A percentile compares a stretch with the other conserved stretches of the same genome.
phyloP scores from a whole-genome alignment of 2,329 filamentous ascomycete species.

The Penicillium oxalicum region DNA sequence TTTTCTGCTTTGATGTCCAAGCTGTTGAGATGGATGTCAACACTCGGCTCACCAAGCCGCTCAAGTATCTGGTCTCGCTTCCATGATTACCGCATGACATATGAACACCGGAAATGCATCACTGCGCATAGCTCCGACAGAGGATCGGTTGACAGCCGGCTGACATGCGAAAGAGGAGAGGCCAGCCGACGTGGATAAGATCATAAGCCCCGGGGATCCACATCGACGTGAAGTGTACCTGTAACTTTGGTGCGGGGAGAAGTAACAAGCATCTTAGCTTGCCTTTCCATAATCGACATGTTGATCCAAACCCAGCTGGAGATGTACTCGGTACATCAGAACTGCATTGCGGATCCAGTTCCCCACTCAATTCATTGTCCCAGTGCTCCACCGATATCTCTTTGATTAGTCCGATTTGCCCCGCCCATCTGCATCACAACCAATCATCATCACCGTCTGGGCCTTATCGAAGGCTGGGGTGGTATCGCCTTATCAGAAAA shows the following conservation, averaged over 20 bases:
- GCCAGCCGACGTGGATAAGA: not conserved
- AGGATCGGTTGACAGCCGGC: constrained; percentile 4
- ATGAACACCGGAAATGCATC: not conserved
- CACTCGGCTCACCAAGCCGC: no score
- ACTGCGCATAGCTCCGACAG: constrained; percentile 11
- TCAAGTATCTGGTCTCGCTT: not conserved
- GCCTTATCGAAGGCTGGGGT: not conserved
- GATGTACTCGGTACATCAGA: no score
- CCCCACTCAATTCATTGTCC: not conserved
- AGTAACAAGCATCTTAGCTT: no score
- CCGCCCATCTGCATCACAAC: not conserved
- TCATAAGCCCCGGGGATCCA: no score
- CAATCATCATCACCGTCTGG: not conserved
- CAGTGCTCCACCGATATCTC: no score
- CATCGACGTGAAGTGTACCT: no score
- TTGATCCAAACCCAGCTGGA: no score
- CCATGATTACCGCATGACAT: not conserved
- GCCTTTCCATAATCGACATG: no score
- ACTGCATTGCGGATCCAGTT: no score
- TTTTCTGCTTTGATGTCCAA: no score
- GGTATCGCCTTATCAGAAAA: constrained; percentile 5
- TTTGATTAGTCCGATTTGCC: not conserved
- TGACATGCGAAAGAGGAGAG: constrained; percentile 11
- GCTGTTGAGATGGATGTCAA: no score
- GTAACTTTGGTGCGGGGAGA: no score